Percentiles rank a stretch among this genome's conserved stretches.
Evolutionary conservation across 768 basidiomycete genomes (phyloP).

Genomic region (Xerocomellus intermedius): DNA sequence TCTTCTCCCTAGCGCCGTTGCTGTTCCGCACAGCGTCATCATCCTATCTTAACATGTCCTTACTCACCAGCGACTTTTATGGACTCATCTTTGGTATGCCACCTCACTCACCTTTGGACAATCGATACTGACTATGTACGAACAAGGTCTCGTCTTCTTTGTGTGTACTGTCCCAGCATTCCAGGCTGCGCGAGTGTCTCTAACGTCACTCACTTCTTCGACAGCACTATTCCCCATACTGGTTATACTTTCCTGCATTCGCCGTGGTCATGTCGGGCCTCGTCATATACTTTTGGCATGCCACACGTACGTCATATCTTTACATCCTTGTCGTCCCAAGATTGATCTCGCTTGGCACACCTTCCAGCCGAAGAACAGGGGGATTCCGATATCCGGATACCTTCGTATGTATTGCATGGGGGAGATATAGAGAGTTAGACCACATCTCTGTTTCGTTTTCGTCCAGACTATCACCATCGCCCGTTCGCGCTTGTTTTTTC

Average conservation of each 20-base stretch:
- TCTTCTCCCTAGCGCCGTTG: conserved; percentile 81
- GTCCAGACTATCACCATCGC: neutral
- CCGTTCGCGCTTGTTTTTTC: neutral
- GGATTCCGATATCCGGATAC: conserved; percentile 30
- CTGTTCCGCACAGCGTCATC: conserved; percentile 84
- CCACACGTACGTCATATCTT: conserved; percentile 60
- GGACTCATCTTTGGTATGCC: conserved; percentile 67
- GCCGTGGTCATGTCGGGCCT: conserved; percentile 68
- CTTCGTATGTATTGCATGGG: conserved; percentile 12
- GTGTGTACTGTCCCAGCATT: conserved; percentile 30
- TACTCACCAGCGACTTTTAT: conserved; percentile 88
- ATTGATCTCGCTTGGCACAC: neutral
- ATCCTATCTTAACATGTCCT: conserved; percentile 78
- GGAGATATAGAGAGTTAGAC: conserved; percentile 12
- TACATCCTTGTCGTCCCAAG: neutral
- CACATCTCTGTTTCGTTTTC: neutral
- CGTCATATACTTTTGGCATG: conserved; percentile 82
- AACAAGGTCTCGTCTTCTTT: conserved; percentile 49
- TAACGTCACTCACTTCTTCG: neutral
- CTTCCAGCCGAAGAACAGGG: conserved; percentile 73
- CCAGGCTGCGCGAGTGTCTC: neutral
- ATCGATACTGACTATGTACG: neutral
- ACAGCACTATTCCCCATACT: conserved; percentile 80
- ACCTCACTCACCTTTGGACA: neutral
- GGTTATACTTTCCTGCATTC: conserved; percentile 86